Base-by-base conservation (phyloP, 306 rosid species). In the Pyrus betulifolia region DNA sequence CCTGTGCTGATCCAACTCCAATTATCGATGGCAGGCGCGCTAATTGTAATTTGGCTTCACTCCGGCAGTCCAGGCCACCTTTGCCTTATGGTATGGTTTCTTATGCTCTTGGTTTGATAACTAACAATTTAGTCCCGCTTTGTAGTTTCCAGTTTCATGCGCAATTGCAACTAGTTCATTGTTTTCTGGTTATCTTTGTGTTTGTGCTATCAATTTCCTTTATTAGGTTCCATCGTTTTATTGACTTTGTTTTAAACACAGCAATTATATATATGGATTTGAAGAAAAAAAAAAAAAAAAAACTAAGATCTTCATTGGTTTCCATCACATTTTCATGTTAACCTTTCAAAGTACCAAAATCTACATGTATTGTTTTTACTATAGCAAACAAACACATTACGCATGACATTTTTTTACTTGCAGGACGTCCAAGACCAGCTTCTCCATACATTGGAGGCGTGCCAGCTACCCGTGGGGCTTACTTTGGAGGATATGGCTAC, bases 1-100 rank as follows among this genome's bases (percentile, higher is more conserved):
- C 98, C 49, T 94, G 98, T 73, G 88, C 86, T 11, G 96, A 91
- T 90, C 96, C 98, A 14, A 74, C 89, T 62, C 98, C 98, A 5
- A 67, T 90, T 66, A 94, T 94, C 65, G 98, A 94, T 82, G 97
- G 98, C 76, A 85, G 98, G 85, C 89, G 97, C 61, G 97, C 98
- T 1, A 94, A 94, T 74, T 94, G 98, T 87, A 94, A 94, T 71
- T 73, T 94, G 79, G 98, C 98, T 80, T 94, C 98, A 2, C 95
- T 91, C 35, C 91, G 98, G 27, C 94, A 96, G 49, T 93, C 98
- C 22, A 81, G 92, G 14, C 96, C 88, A 11, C 88, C 96, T 74
- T 4, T 89, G 40, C 69, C 87, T 46, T 86, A 82, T 79, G 97
- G 97, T 94, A 89, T 70, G 69, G 7, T 57, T 23, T 42, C 65